Percentiles rank a stretch among this genome's conserved stretches.
These are phyloP conservation scores for Rachicladosporium sp. DNA, from an alignment of 2,329 filamentous ascomycete species.

Conservation along the genomic window DNA sequence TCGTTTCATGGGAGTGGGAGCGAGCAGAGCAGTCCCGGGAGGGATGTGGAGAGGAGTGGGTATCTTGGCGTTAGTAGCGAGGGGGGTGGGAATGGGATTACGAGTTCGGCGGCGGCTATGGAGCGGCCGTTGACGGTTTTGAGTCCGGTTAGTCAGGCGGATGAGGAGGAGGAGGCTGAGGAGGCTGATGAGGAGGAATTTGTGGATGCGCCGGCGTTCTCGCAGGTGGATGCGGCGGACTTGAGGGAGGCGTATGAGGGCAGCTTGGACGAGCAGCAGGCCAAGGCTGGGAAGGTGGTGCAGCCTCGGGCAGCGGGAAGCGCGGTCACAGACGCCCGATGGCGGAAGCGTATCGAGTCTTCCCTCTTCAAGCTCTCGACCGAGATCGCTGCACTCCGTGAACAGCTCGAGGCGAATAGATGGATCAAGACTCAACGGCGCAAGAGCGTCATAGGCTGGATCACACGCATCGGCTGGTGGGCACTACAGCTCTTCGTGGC, in stretches of 20 bases:
- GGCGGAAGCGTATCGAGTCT: constrained; percentile 72
- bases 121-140: constrained; percentile 43
- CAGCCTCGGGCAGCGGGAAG: neutral
- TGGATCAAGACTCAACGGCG: constrained; percentile 57
- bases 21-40: constrained; percentile 19
- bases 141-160: constrained; percentile 69
- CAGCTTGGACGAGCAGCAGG: neutral
- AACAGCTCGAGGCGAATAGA: constrained; percentile 71
- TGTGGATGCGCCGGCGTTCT: constrained; percentile 34
- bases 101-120: constrained; percentile 19
- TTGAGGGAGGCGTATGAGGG: constrained; percentile 1
- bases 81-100: constrained; percentile 13
- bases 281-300: neutral
- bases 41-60: constrained; percentile 22
- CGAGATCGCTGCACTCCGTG: constrained; percentile 80
- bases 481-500: constrained; percentile 60
- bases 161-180: constrained; percentile 23
- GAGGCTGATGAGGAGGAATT: constrained; percentile 31
- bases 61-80: constrained; percentile 15
- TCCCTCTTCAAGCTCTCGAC: constrained; percentile 81
- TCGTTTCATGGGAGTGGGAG: constrained; percentile 18
- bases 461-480: constrained; percentile 58
- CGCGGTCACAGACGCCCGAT: constrained; percentile 39
- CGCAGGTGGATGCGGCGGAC: constrained; percentile 29
- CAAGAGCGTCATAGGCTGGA: constrained; percentile 55